A percentile compares a stretch with the other conserved stretches of the same genome.
These are phyloP conservation scores for Melaleuca alternifolia DNA, from an alignment of 345 rosid genomes.

Conservation along the genomic window DNA sequence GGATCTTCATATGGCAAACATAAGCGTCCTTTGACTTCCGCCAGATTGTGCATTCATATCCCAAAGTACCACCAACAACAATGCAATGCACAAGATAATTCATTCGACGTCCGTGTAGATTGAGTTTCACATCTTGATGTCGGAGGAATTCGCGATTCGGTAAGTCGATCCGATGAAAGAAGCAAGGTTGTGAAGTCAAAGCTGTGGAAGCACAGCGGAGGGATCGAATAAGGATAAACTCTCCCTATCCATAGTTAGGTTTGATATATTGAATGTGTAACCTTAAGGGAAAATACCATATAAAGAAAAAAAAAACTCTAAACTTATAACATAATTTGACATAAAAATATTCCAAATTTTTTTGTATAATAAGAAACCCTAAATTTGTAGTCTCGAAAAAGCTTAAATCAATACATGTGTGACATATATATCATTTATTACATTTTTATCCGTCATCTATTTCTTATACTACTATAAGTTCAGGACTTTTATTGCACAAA, in stretches of 20 bases:
- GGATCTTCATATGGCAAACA: not conserved
- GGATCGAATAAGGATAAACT: not conserved
- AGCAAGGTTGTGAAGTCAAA: not conserved
- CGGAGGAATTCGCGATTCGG: not conserved
- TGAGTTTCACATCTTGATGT: not conserved
- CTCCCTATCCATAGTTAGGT: not conserved
- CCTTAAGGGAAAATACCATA: not conserved
- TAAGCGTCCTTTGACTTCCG: not conserved
- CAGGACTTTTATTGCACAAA: too few species aligned
- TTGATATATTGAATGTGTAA: not conserved
- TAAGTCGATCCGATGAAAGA: not conserved
- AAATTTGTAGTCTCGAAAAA: too few species aligned
- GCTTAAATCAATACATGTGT: too few species aligned
- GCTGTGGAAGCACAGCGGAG: not conserved
- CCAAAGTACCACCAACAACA: not conserved
- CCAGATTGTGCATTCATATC: not conserved
- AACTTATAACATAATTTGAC: too few species aligned
- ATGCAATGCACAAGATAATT: not conserved
- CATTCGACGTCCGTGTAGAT: not conserved
- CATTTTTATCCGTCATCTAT: too few species aligned
- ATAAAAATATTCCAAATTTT: too few species aligned
- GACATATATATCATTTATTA: too few species aligned
- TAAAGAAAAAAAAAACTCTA: too few species aligned
- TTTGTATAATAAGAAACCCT: too few species aligned
- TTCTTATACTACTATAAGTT: too few species aligned